Base-by-base conservation (phyloP, 1,284 basidiomycete genomes). In the Irpex lacteus region DNA sequence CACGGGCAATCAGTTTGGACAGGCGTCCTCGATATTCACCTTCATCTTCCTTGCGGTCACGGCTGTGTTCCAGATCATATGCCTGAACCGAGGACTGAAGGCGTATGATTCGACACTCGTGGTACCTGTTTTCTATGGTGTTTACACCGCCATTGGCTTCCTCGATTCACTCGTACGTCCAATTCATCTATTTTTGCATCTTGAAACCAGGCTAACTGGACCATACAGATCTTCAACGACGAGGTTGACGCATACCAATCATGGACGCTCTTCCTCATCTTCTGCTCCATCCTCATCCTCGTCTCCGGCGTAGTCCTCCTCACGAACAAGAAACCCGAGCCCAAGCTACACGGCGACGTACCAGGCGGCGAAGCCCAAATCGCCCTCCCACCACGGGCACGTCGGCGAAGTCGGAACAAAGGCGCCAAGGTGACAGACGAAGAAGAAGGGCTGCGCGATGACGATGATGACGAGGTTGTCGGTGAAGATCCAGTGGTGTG, bases 21-120 rank as follows among this genome's bases (percentile, higher is more conserved):
- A 94, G 69, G 82, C 86, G 0, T 87, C 94, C 0, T 84, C 92
- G 1, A 88, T 97, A 65, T 85, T 96, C 73, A 96, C 94, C 0
- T 87, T 98, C 68, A 78, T 96, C 44, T 78, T 96, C 26, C 85
- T 98, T 40, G 84, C 83, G 4, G 73, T 86, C 53, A 95, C 94
- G 0, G 95, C 95, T 0, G 87, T 98, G 15, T 77, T 90, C 40
- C 96, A 98, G 75, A 97, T 98, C 66, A 86, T 95, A 54, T 96
- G 94, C 73, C 81, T 98, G 44, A 96, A 97, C 74, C 87, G 89
- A 62, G 95, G 91, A 3, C 80, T 96, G 19, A 88, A 88, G 70
- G 86, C 90, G 3, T 93, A 92, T 70, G 91, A 93, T 65, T 88
- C 88, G 3, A 90, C 90, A 0, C 79, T 91, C 1, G 87, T 91